Evolutionary conservation across 495 filamentous ascomycete genomes (phyloP), one percentile per base, ranked within the genome.

Genomic region (Jackrogersella multiformis): DNA sequence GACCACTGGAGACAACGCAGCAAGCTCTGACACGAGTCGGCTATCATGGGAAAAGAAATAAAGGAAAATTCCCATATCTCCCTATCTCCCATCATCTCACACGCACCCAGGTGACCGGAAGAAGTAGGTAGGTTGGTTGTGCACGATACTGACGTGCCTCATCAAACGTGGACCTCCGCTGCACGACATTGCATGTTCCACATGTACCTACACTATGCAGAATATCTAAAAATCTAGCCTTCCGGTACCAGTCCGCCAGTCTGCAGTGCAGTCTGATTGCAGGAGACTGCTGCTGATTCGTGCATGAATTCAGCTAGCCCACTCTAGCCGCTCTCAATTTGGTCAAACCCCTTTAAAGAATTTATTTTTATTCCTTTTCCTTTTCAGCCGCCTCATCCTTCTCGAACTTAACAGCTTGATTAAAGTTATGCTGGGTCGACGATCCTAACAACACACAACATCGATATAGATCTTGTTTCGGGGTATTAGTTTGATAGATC

Each of bases 121-220:
- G 49, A 60, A 49, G 38, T 23, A 59, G 64, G 56, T 55, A 36
- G 62, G 38, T 18, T 55, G 64, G 56, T 59, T 45, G 62, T 63
- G 63, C 63, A 61, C 63, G 68, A 63, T 56, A 24, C 68, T 62
- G 68, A 67, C 68, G 58, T 66, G 63, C 68, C 54, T 71, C 67
- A 70, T 66, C 61, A 53, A 71, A 64, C 68, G 62, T 68, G 68
- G 68, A 64, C 68, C 58, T 56, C 63, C 26, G 63, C 68, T 71
- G 68, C 68, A 71, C 68, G 68, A 71, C 68, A 71, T 71, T 68
- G 59, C 68, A 68, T 71, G 68, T 67, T 60, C 63, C 58, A 71
- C 64, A 71, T 70, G 62, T 64, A n/a, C n/a, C n/a, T n/a, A n/a
- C n/a, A n/a, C n/a, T n/a, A 70, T 67, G 63, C 64, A 67, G 59